phyloP scores from a whole-genome alignment of 1,139 yeast species.

The Pneumocystis sp. region DNA sequence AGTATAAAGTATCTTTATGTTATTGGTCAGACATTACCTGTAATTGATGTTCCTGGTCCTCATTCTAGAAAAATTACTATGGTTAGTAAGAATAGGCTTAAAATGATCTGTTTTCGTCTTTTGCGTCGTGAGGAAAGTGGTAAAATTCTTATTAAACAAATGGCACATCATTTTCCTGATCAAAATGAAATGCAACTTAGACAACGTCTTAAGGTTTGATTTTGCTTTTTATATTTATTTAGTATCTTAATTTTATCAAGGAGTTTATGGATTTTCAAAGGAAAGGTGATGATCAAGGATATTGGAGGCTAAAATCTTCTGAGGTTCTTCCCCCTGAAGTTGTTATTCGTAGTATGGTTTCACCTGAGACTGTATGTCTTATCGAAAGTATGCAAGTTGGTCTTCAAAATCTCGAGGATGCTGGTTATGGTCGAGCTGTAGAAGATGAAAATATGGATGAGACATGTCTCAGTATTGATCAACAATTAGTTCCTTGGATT shows the following conservation, averaged over 20 bases:
- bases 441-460: constrained; percentile 29
- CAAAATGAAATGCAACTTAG: constrained; percentile 96
- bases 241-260: neutral
- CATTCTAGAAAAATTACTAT: constrained; percentile 93
- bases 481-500: constrained; percentile 89
- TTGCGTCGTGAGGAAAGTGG: constrained; percentile 62
- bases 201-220: constrained; percentile 51
- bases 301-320: constrained; percentile 74
- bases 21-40: constrained; percentile 89
- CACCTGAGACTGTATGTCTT: constrained; percentile 82
- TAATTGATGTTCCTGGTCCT: constrained; percentile 92
- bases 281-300: constrained; percentile 88
- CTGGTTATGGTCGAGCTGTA: constrained; percentile 37
- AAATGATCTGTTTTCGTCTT: constrained; percentile 85
- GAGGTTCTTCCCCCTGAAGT: constrained; percentile 66
- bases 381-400: constrained; percentile 91
- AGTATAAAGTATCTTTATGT: constrained; percentile 59
- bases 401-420: constrained; percentile 67
- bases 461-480: constrained; percentile 47
- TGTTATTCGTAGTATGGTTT: constrained; percentile 65
- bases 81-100: constrained; percentile 75
- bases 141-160: constrained; percentile 72
- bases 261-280: constrained; percentile 98
- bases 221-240: constrained; percentile 7
- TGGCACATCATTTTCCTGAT: constrained; percentile 86